These are phyloP conservation scores for Cryptococcus sp. DNA, from an alignment of 1,284 basidiomycete species.

Conservation along the genomic window DNA sequence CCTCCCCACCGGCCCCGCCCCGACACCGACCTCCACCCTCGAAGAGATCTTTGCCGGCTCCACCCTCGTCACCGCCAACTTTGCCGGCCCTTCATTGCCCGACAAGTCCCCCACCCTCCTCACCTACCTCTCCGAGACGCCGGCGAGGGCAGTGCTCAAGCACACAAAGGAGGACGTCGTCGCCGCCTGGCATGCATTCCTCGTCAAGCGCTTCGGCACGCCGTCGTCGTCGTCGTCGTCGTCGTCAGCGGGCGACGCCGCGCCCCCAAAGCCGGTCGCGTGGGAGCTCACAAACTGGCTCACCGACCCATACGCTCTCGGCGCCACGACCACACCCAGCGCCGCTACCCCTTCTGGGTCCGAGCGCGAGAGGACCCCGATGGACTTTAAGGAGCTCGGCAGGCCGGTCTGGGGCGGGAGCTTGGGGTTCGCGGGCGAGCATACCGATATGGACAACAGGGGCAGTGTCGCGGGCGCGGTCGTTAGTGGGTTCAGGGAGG, in stretches of 20 bases:
- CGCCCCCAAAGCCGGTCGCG: slow-evolving; percentile 20
- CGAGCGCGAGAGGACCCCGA: slow-evolving; percentile 39
- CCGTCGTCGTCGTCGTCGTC: too few relatives aligned
- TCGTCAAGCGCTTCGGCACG: slow-evolving; percentile 36
- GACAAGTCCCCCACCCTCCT: slow-evolving; percentile 46
- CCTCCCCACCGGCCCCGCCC: slow-evolving; percentile 34
- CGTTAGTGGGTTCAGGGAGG: slow-evolving; percentile 51
- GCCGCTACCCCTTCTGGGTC: slow-evolving; percentile 40
- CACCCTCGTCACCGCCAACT: slow-evolving; percentile 48
- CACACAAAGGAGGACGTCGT: slow-evolving; percentile 35
- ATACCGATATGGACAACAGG: slow-evolving; percentile 54
- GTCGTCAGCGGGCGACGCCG: too few relatives aligned
- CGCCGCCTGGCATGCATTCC: slow-evolving; percentile 45
- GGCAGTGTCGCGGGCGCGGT: slow-evolving; percentile 53
- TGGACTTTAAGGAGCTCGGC: slow-evolving; percentile 53
- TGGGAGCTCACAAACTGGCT: slow-evolving; percentile 51
- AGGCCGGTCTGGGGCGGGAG: slow-evolving; percentile 51
- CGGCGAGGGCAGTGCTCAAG: slow-evolving; percentile 34
- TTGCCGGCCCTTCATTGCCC: slow-evolving; percentile 38
- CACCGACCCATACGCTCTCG: slow-evolving; percentile 51
- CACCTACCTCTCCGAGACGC: slow-evolving; percentile 50
- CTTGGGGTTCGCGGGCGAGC: slow-evolving; percentile 56
- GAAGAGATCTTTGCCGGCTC: slow-evolving; percentile 41
- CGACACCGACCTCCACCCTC: slow-evolving; percentile 19
- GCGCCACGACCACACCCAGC: slow-evolving; percentile 55